Conservation (phyloP, 148 eudicot species). For the Silene conica region DNA sequence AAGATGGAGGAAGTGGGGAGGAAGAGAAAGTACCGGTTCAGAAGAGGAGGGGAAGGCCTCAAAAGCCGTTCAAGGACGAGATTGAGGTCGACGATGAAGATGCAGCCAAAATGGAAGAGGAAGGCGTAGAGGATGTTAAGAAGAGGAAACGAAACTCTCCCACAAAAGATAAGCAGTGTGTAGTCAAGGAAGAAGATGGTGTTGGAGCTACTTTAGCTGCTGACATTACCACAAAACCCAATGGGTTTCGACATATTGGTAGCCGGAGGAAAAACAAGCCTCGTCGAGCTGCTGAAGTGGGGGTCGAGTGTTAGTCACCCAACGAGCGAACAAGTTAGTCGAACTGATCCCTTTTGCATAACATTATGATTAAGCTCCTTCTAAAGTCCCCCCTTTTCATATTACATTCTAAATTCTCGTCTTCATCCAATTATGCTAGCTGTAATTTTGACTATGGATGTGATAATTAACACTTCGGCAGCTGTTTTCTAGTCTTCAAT, state of each 20-base stretch:
- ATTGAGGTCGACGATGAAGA: constrained; percentile 44
- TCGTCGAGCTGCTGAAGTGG: constrained; percentile 81
- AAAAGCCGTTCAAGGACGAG: constrained; percentile 56
- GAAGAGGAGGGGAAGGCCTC: constrained; percentile 90
- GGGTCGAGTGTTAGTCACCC: constrained; percentile 50
- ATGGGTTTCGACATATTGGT: constrained; percentile 58
- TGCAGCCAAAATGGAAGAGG: constrained; percentile 39
- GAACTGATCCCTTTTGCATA: constrained; percentile 1
- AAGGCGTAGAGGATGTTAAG: constrained; percentile 41
- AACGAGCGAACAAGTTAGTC: constrained; percentile 11
- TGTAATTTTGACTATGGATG: background rate
- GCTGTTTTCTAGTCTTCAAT: background rate
- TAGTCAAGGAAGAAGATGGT: constrained; percentile 42
- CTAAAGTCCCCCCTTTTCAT: no score
- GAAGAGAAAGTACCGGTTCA: constrained; percentile 81
- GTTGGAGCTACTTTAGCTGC: constrained; percentile 37
- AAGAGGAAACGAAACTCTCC: constrained; percentile 47
- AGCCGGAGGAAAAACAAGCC: constrained; percentile 81
- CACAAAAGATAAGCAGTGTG: constrained; percentile 38
- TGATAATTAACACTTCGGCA: background rate
- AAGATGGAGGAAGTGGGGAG: constrained; percentile 69
- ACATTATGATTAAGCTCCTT: background rate
- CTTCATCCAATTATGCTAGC: background rate
- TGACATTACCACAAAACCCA: constrained; percentile 42
- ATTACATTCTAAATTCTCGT: background rate